Percentiles rank a stretch among this genome's conserved stretches.
These are phyloP conservation scores for Fusarium subglutinans DNA, from an alignment of 2,329 filamentous ascomycete genomes.

Conservation along the genomic window DNA sequence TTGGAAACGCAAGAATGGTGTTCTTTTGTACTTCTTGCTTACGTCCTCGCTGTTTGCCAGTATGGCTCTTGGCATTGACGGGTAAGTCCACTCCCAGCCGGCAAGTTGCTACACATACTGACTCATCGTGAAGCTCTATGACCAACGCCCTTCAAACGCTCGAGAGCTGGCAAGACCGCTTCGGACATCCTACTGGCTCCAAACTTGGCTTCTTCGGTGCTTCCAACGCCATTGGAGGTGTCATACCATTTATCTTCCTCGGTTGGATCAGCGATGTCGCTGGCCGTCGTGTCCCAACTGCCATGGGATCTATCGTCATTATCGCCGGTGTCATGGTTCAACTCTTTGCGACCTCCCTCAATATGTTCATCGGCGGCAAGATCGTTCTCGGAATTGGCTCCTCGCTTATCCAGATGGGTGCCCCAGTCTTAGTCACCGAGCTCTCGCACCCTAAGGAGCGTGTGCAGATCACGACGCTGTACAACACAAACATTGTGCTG, in stretches of 20 bases:
- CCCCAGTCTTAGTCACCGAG: conserved; percentile 55
- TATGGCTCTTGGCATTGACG: conserved; percentile 54
- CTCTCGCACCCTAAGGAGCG: conserved; percentile 52
- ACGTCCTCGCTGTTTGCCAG: conserved; percentile 55
- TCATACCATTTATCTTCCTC: conserved; percentile 50
- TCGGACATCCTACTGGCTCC: conserved; percentile 51
- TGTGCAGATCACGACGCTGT: conserved; percentile 34
- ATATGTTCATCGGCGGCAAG: conserved; percentile 52
- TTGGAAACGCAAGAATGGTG: conserved; percentile 52
- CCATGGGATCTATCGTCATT: conserved; percentile 51
- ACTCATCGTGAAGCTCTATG: conserved; percentile 36
- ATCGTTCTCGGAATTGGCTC: conserved; percentile 50
- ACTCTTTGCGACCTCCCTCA: conserved; percentile 47
- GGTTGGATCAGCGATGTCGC: conserved; percentile 49
- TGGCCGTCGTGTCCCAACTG: conserved; percentile 48
- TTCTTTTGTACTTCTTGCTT: conserved; percentile 54
- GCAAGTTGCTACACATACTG: neutral
- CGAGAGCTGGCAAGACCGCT: conserved; percentile 49
- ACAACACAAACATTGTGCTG: conserved; percentile 35
- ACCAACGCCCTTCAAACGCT: conserved; percentile 54
- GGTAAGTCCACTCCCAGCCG: conserved; percentile 39
- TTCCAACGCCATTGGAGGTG: conserved; percentile 52
- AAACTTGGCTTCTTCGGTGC: conserved; percentile 52
- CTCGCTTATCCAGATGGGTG: conserved; percentile 53
- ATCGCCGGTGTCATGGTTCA: conserved; percentile 50